Conservation (phyloP, 2,329 filamentous ascomycete species). For the Nemania bipapillata region DNA sequence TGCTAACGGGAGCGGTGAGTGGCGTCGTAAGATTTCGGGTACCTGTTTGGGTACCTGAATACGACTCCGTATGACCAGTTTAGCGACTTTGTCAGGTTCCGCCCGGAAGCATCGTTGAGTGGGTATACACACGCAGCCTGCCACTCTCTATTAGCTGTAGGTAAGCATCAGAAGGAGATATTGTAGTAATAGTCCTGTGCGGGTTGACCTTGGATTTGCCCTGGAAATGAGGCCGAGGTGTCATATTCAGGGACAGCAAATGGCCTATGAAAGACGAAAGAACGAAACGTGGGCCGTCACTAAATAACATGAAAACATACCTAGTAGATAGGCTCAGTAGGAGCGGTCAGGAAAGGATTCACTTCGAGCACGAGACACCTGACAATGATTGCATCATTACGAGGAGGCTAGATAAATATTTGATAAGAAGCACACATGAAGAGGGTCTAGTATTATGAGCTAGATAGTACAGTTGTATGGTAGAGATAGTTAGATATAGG, state of each 20-base stretch:
- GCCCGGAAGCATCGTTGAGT: conserved; percentile 6
- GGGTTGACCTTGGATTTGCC: background rate
- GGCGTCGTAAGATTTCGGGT: conserved; percentile 21
- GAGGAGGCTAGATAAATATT: background rate
- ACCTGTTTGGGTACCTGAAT: conserved; percentile 29
- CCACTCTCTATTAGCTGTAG: background rate
- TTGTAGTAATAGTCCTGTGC: background rate
- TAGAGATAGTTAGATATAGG: too few species aligned
- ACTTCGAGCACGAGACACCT: conserved; percentile 10
- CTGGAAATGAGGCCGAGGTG: conserved; percentile 8
- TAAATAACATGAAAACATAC: conserved; percentile 2
- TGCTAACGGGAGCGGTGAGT: conserved; percentile 28
- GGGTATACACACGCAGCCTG: conserved; percentile 10
- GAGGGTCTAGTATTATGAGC: background rate
- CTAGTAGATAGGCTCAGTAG: background rate
- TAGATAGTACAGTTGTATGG: background rate
- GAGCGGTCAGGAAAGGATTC: conserved; percentile 29
- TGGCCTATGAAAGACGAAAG: conserved; percentile 41
- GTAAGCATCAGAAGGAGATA: background rate
- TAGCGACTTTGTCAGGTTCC: conserved; percentile 14
- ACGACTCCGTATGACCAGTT: background rate
- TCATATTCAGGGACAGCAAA: background rate
- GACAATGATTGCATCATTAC: conserved; percentile 9
- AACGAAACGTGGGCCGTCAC: conserved; percentile 40
- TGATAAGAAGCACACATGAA: conserved; percentile 4